Conservation (phyloP, 129 eudicot genomes). For the Escallonia herrerae region DNA sequence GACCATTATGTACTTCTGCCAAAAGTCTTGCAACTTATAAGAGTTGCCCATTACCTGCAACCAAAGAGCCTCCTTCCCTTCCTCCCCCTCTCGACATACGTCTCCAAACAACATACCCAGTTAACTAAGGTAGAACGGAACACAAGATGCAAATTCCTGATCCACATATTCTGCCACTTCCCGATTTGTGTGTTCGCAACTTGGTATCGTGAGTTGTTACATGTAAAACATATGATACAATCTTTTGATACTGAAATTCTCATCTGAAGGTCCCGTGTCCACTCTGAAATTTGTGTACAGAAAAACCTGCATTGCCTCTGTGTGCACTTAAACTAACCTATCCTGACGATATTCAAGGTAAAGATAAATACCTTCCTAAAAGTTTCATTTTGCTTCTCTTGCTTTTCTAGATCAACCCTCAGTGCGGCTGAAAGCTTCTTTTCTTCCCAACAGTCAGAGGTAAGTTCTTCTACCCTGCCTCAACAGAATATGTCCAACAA, state of each 20-base stretch:
- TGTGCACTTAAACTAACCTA: background rate
- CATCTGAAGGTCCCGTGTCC: background rate
- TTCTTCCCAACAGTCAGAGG: constrained; percentile 39
- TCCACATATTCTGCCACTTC: background rate
- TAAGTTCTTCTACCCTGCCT: constrained; percentile 71
- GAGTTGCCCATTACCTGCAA: too few relatives aligned
- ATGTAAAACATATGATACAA: background rate
- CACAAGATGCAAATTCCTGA: background rate
- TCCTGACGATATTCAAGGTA: constrained; percentile 1
- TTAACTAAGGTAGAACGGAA: background rate
- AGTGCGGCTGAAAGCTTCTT: constrained; percentile 34
- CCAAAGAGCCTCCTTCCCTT: too few relatives aligned
- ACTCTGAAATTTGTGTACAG: background rate
- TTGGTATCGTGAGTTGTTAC: background rate
- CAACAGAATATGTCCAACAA: constrained; percentile 8
- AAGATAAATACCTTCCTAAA: constrained; percentile 50
- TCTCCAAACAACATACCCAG: background rate
- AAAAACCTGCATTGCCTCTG: background rate
- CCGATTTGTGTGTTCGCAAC: background rate
- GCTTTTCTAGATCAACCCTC: constrained; percentile 36
- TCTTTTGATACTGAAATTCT: background rate
- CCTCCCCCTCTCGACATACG: too few relatives aligned
- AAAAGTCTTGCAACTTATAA: too few relatives aligned
- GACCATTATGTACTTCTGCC: too few relatives aligned
- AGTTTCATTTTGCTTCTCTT: constrained; percentile 41